Conservation (phyloP, 805 yeast species). For the Ogataea minuta region DNA sequence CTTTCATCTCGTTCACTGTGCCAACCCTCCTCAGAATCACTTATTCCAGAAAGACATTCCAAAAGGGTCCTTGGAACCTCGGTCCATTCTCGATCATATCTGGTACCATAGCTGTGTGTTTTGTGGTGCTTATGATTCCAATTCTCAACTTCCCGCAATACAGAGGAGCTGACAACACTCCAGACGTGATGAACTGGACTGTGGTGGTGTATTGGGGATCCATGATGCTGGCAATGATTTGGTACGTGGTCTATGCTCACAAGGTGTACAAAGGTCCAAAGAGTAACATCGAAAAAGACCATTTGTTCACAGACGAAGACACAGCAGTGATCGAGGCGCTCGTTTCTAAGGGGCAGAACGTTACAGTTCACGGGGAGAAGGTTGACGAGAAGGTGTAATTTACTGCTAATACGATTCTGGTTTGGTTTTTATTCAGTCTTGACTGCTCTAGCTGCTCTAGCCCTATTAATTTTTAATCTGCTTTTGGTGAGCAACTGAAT, state of each 20-base stretch:
- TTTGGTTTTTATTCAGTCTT: neutral
- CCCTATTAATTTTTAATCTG: constrained; percentile 26
- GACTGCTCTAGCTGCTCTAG: constrained; percentile 2
- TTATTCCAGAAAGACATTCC: constrained; percentile 48
- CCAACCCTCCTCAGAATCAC: constrained; percentile 60
- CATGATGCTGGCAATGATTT: constrained; percentile 44
- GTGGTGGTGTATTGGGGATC: constrained; percentile 58
- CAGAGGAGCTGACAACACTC: constrained; percentile 36
- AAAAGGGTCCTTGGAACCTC: constrained; percentile 63
- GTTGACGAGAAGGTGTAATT: constrained; percentile 3
- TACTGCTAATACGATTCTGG: neutral
- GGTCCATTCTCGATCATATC: constrained; percentile 49
- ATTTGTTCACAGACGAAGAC: constrained; percentile 30
- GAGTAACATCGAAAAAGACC: constrained; percentile 44
- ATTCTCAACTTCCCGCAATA: constrained; percentile 55
- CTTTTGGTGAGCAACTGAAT: constrained; percentile 45
- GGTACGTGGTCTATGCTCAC: constrained; percentile 52
- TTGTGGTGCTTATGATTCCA: constrained; percentile 55
- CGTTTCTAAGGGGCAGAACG: constrained; percentile 13
- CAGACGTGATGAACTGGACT: constrained; percentile 60
- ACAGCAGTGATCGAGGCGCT: constrained; percentile 23
- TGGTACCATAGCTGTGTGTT: constrained; percentile 46
- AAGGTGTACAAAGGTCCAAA: constrained; percentile 62
- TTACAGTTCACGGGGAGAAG: constrained; percentile 6
- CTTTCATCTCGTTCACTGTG: constrained; percentile 59